Evolutionary conservation across 2,329 filamentous ascomycete genomes (phyloP).

Genomic region (Aspergillus uvarum): DNA sequence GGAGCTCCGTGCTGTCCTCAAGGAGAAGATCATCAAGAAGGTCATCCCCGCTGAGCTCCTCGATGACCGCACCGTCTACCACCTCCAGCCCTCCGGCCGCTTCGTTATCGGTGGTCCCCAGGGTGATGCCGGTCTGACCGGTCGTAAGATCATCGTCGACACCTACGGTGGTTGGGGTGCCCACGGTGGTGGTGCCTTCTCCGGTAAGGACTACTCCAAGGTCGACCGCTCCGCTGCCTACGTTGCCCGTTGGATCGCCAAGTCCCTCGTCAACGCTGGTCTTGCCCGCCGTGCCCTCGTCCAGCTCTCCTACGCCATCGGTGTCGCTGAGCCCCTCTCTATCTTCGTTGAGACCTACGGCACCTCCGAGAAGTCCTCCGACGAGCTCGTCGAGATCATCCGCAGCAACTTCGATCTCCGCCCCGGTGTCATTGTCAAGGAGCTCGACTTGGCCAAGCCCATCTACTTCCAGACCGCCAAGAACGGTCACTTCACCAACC

Average conservation of each 20-base stretch:
- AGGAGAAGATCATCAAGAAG: conserved; percentile 95
- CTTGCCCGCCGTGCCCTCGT: conserved; percentile 91
- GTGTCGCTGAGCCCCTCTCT: conserved; percentile 95
- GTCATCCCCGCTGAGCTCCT: conserved; percentile 91
- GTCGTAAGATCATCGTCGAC: conserved; percentile 99
- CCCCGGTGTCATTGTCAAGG: conserved; percentile 97
- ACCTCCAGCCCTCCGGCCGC: conserved; percentile 96
- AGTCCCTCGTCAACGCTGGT: conserved; percentile 87
- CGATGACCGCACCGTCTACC: conserved; percentile 91
- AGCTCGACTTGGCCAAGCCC: conserved; percentile 90
- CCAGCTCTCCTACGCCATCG: conserved; percentile 98
- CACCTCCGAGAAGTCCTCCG: conserved; percentile 82
- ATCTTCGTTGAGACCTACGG: conserved; percentile 98
- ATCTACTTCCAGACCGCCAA: conserved; percentile 99
- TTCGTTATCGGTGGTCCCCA: conserved; percentile 99
- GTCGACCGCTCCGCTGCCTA: conserved; percentile 98
- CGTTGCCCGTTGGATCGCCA: conserved; percentile 97
- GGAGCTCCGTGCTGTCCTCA: conserved; percentile 88
- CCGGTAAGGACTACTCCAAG: conserved; percentile 99
- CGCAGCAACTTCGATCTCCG: conserved; percentile 95
- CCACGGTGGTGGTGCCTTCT: conserved; percentile 99
- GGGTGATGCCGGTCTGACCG: conserved; percentile 97
- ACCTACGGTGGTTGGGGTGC: conserved; percentile 99
- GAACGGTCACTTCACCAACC: conserved; percentile 99
- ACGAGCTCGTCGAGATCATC: conserved; percentile 95